A percentile compares a stretch with the other conserved stretches of the same genome.
phyloP scores from a whole-genome alignment of 2,329 filamentous ascomycete species.

The Endoconidiophora polonica region DNA sequence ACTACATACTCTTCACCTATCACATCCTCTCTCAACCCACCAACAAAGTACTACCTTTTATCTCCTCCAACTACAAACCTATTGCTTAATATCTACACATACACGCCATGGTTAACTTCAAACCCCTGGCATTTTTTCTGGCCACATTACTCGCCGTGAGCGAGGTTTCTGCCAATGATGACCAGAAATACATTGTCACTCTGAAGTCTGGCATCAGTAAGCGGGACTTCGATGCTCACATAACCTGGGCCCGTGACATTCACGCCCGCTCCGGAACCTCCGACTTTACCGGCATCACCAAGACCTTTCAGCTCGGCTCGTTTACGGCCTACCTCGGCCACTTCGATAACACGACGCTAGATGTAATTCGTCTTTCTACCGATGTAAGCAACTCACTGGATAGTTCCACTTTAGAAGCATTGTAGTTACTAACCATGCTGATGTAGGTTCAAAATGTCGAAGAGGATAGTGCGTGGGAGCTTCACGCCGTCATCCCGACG shows the following conservation, averaged over 20 bases:
- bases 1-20: too few relatives aligned
- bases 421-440: neutral
- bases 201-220: slow-evolving; percentile 22
- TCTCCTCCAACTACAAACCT: too few relatives aligned
- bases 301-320: slow-evolving; percentile 20
- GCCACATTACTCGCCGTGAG: slow-evolving; percentile 15
- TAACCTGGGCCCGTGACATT: slow-evolving; percentile 20
- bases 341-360: slow-evolving; percentile 25
- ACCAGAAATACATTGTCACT: slow-evolving; percentile 30
- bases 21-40: too few relatives aligned
- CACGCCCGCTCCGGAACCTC: slow-evolving; percentile 19
- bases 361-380: slow-evolving; percentile 23
- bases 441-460: slow-evolving; percentile 12
- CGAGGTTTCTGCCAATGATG: slow-evolving; percentile 15
- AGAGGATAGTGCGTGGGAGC: slow-evolving; percentile 5
- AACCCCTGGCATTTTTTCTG: slow-evolving; percentile 14
- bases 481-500: neutral
- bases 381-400: slow-evolving; percentile 29
- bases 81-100: too few relatives aligned
- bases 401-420: slow-evolving; percentile 26
- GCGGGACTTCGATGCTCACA: slow-evolving; percentile 21
- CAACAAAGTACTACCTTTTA: too few relatives aligned
- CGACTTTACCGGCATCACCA: slow-evolving; percentile 20
- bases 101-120: slow-evolving; percentile 14
- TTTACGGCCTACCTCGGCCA: slow-evolving; percentile 26